A percentile compares a stretch with the other conserved stretches of the same genome.
phyloP scores from a whole-genome alignment of 495 filamentous ascomycete genomes.

The Aspergillus olivimuriae region DNA sequence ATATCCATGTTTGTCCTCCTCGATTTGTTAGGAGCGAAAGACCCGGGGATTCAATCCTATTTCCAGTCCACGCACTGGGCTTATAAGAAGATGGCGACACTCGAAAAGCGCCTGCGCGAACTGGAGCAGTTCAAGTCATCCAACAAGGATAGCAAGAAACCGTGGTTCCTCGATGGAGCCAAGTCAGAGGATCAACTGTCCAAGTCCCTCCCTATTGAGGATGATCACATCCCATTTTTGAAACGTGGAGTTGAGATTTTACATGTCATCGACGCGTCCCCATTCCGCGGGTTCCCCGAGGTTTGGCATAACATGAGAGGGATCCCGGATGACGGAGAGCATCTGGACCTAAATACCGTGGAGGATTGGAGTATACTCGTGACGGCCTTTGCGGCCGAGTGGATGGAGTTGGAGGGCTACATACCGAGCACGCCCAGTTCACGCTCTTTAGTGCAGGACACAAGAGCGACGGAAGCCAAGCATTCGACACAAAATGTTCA shows the following conservation, averaged over 20 bases:
- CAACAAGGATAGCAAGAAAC: conserved; percentile 6
- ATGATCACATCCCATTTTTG: conserved; percentile 91
- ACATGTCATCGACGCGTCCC: conserved; percentile 72
- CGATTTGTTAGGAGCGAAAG: conserved; percentile 71
- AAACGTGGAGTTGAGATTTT: conserved; percentile 76
- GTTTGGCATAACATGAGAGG: conserved; percentile 77
- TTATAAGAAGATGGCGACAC: conserved; percentile 60
- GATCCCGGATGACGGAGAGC: conserved; percentile 67
- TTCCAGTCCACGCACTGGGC: conserved; percentile 92
- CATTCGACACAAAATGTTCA: conserved; percentile 2
- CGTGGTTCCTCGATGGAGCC: conserved; percentile 46
- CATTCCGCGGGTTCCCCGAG: conserved; percentile 52
- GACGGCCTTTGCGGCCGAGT: conserved; percentile 82
- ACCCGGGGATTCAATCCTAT: conserved; percentile 70
- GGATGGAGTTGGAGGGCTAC: conserved; percentile 82
- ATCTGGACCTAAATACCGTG: conserved; percentile 76
- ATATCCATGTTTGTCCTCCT: conserved; percentile 91
- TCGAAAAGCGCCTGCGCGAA: conserved; percentile 65
- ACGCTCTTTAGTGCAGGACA: neutral
- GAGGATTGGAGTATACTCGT: conserved; percentile 82
- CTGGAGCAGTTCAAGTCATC: conserved; percentile 47
- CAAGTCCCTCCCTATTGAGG: conserved; percentile 51
- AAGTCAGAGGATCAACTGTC: conserved; percentile 46
- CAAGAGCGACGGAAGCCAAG: conserved; percentile 4
- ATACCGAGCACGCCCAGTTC: conserved; percentile 25